Percentiles rank a stretch among this genome's conserved stretches.
These are phyloP conservation scores for Aspergillus tubingensis DNA, from an alignment of 2,329 filamentous ascomycete genomes.

Conservation along the genomic window DNA sequence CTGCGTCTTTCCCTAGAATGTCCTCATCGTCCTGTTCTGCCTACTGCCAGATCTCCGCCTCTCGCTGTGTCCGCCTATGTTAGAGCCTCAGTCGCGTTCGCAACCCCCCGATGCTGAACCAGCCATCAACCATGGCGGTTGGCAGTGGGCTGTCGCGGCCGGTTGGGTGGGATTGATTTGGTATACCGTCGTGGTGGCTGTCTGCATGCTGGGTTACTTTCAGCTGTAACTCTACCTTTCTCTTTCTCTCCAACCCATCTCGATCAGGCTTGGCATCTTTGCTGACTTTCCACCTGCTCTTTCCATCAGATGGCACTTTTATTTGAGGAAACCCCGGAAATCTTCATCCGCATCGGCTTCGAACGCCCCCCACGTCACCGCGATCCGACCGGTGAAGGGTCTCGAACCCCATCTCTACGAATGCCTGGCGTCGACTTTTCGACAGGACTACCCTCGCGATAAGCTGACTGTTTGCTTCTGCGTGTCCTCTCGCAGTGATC, in stretches of 20 bases:
- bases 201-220: slow-evolving; percentile 60
- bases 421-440: slow-evolving; percentile 83
- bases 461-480: slow-evolving; percentile 82
- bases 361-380: slow-evolving; percentile 76
- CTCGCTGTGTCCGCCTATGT: slow-evolving; percentile 29
- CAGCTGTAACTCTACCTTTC: slow-evolving; percentile 54
- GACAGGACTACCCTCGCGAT: slow-evolving; percentile 74
- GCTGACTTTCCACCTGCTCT: slow-evolving; percentile 9
- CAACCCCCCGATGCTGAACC: slow-evolving; percentile 24
- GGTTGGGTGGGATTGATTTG: slow-evolving; percentile 55
- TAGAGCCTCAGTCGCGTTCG: slow-evolving; percentile 27
- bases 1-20: slow-evolving; percentile 1
- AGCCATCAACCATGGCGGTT: slow-evolving; percentile 31
- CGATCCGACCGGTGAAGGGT: slow-evolving; percentile 91
- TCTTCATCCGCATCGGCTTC: slow-evolving; percentile 42
- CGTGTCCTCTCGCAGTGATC: slow-evolving; percentile 71
- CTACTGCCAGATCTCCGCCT: slow-evolving; percentile 13
- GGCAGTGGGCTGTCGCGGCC: slow-evolving; percentile 41
- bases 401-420: slow-evolving; percentile 88
- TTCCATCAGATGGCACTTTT: slow-evolving; percentile 55
- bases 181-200: slow-evolving; percentile 57
- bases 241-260: background rate
- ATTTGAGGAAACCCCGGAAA: slow-evolving; percentile 48
- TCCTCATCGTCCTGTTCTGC: background rate
- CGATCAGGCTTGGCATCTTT: background rate